Conservation (phyloP, 176 grass and related monocot genomes). For the Hordeum marinum region DNA sequence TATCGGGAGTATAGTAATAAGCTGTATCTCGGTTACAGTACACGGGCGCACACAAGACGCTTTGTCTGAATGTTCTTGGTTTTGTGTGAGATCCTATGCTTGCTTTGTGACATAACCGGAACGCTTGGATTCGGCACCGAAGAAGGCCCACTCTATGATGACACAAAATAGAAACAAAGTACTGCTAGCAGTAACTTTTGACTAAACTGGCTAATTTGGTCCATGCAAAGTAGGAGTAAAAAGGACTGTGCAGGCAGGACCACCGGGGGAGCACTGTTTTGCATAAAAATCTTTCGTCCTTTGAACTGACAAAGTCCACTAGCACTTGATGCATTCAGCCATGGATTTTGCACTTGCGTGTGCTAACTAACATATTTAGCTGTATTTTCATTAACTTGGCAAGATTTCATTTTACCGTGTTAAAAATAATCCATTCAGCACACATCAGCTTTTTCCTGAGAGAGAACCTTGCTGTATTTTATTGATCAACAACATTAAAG, state of each 20-base stretch:
- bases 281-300: no score
- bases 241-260: not conserved
- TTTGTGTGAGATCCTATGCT: not conserved
- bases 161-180: not conserved
- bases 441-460: not conserved
- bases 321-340: not conserved
- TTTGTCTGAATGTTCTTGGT: slow-evolving; percentile 52
- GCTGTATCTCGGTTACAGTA: not conserved
- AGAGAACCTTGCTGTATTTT: no score
- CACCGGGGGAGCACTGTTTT: not conserved
- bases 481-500: no score
- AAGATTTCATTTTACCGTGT: not conserved
- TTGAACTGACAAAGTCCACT: no score
- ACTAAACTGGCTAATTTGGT: not conserved
- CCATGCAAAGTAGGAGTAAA: slow-evolving; percentile 11
- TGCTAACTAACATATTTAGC: no score
- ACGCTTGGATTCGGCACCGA: slow-evolving; percentile 10
- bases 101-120: not conserved
- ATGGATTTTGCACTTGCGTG: not conserved
- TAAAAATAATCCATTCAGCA: not conserved
- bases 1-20: not conserved
- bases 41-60: slow-evolving; percentile 1
- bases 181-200: slow-evolving; percentile 20
- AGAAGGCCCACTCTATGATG: not conserved
- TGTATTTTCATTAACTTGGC: not conserved